These are phyloP conservation scores for Leishmania turanica DNA, from an alignment of 208 protist species.

Conservation along the genomic window DNA sequence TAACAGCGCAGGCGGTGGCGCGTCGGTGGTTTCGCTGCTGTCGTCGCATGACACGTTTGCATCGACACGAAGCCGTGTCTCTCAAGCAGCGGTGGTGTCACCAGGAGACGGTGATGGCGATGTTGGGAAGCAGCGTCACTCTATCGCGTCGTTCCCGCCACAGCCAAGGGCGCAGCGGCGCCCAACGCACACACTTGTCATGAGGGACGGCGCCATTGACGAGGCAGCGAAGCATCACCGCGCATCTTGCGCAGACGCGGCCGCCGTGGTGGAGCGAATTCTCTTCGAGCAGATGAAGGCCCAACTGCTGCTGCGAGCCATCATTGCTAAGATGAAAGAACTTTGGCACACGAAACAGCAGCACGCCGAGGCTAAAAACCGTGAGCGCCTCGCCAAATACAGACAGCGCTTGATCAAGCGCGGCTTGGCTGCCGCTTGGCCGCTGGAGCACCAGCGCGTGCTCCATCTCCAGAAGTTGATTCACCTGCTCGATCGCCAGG, in stretches of 20 bases:
- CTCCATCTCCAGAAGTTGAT: slow-evolving; percentile 82
- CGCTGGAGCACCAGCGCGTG: slow-evolving; percentile 67
- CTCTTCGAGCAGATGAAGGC: slow-evolving; percentile 82
- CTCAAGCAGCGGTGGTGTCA: neutral
- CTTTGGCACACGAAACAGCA: slow-evolving; percentile 68
- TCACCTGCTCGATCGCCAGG: slow-evolving; percentile 65
- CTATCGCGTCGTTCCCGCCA: neutral
- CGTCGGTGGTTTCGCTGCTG: neutral
- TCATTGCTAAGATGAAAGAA: slow-evolving; percentile 71
- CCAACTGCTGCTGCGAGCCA: slow-evolving; percentile 66
- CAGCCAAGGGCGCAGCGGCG: neutral
- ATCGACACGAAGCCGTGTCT: neutral
- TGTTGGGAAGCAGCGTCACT: neutral
- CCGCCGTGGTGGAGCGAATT: slow-evolving; percentile 57
- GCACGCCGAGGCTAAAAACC: slow-evolving; percentile 41
- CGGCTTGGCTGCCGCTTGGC: slow-evolving; percentile 49
- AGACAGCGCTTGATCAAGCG: slow-evolving; percentile 35
- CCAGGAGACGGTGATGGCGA: neutral
- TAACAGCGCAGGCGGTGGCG: neutral
- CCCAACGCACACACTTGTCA: slow-evolving; percentile 8
- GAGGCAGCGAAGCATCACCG: neutral
- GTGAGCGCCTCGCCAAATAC: slow-evolving; percentile 39
- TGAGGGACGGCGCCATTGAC: slow-evolving; percentile 2
- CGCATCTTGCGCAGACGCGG: slow-evolving; percentile 26
- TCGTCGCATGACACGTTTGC: neutral